Evolutionary conservation across 208 protist genomes (phyloP).

Genomic region (Tritrichomonas foetus): DNA sequence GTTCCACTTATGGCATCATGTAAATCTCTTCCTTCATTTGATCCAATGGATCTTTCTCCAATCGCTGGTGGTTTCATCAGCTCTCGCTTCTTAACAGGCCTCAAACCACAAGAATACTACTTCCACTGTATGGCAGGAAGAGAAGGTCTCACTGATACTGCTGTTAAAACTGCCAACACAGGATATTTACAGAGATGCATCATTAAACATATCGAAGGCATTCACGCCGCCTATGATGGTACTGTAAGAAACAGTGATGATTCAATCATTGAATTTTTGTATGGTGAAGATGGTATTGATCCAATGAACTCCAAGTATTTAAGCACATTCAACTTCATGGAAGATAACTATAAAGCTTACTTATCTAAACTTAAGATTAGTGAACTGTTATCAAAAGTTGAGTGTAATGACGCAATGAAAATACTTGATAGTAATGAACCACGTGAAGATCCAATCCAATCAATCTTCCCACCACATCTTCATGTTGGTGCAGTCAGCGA

Average conservation of each 20-base stretch:
- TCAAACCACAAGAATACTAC: slow-evolving; percentile 95
- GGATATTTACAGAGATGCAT: slow-evolving; percentile 75
- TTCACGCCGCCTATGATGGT: slow-evolving; percentile 59
- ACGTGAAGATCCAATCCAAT: not conserved
- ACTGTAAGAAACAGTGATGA: slow-evolving; percentile 58
- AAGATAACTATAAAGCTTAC: not conserved
- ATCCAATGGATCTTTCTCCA: slow-evolving; percentile 60
- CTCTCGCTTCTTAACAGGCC: slow-evolving; percentile 90
- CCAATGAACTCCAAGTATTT: slow-evolving; percentile 44
- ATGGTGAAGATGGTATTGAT: slow-evolving; percentile 90
- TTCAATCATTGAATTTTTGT: slow-evolving; percentile 74
- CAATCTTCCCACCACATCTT: not conserved
- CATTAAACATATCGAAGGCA: slow-evolving; percentile 86
- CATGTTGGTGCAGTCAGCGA: not conserved
- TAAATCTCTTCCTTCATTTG: slow-evolving; percentile 61
- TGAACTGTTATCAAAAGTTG: not conserved
- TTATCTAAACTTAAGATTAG: not conserved
- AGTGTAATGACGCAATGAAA: not conserved
- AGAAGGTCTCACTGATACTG: slow-evolving; percentile 99
- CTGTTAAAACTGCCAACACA: slow-evolving; percentile 95
- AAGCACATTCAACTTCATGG: not conserved
- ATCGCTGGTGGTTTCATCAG: slow-evolving; percentile 67
- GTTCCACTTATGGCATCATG: slow-evolving; percentile 59
- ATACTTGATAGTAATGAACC: not conserved
- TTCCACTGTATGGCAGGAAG: slow-evolving; percentile 99